A percentile compares a stretch with the other conserved stretches of the same genome.
These are phyloP conservation scores for Fusarium beomiforme DNA, from an alignment of 2,329 filamentous ascomycete species.

Conservation along the genomic window DNA sequence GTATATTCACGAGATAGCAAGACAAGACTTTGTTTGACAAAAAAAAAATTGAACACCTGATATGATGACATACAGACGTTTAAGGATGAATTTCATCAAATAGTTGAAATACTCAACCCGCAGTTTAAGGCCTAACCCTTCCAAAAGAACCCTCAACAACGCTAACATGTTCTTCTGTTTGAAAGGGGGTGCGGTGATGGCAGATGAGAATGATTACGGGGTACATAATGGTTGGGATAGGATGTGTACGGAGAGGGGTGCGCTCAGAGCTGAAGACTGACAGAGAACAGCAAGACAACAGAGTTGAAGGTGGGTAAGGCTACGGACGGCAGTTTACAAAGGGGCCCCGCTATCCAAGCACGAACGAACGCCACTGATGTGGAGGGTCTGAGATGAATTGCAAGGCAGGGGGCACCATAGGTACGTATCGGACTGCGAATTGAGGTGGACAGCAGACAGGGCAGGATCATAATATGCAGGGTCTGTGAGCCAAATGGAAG, in stretches of 20 bases:
- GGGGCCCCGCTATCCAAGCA: slow-evolving; percentile 39
- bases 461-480: slow-evolving; percentile 45
- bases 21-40: not conserved
- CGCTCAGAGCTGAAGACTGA: slow-evolving; percentile 16
- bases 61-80: slow-evolving; percentile 1
- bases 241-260: slow-evolving; percentile 32
- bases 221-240: slow-evolving; percentile 25
- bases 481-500: slow-evolving; percentile 40
- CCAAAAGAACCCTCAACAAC: slow-evolving; percentile 4
- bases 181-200: slow-evolving; percentile 37
- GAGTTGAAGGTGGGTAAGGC: slow-evolving; percentile 43
- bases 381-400: slow-evolving; percentile 45
- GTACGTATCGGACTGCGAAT: slow-evolving; percentile 41
- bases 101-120: slow-evolving; percentile 5
- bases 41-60: not conserved
- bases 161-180: slow-evolving; percentile 4
- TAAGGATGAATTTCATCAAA: not conserved
- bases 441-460: slow-evolving; percentile 39
- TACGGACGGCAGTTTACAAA: slow-evolving; percentile 47
- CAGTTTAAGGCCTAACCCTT: slow-evolving; percentile 36
- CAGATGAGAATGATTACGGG: slow-evolving; percentile 34
- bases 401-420: slow-evolving; percentile 17
- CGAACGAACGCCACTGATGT: slow-evolving; percentile 45
- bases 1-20: slow-evolving; percentile 8
- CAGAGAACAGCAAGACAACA: slow-evolving; percentile 20